phyloP scores from a whole-genome alignment of 345 rosid genomes.

The Eucalyptus marginata region DNA sequence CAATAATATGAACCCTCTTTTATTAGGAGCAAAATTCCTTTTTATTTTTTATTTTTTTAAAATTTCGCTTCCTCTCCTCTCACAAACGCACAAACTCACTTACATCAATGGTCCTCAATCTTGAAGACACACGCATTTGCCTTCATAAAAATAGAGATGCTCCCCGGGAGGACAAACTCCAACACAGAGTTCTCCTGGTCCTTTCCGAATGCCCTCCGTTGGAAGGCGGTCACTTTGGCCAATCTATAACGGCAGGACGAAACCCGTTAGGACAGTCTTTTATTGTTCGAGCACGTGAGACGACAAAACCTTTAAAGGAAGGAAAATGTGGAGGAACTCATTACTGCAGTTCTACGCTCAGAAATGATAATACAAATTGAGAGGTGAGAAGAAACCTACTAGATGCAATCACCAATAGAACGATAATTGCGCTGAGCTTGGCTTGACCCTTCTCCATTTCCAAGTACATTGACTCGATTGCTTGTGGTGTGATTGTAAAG shows the following conservation, averaged over 20 bases:
- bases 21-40: not conserved
- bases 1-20: not conserved
- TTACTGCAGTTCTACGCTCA: not conserved
- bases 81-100: not conserved
- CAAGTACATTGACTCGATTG: not conserved
- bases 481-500: not conserved
- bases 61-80: not conserved
- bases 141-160: rapidly evolving
- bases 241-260: not conserved
- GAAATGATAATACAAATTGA: not conserved
- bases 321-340: not conserved
- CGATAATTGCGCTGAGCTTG: too few species aligned
- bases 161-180: not conserved
- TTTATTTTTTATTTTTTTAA: too few species aligned
- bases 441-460: too few species aligned
- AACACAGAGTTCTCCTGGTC: not conserved
- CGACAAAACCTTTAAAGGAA: not conserved
- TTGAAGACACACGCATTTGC: not conserved
- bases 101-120: not conserved
- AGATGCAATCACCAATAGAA: too few species aligned
- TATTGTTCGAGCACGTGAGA: not conserved
- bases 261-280: too few species aligned
- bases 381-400: too few species aligned
- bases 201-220: not conserved
- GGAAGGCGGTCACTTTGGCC: not conserved